Base-by-base conservation (phyloP, 805 yeast species). In the Debaryomyces maramus region DNA sequence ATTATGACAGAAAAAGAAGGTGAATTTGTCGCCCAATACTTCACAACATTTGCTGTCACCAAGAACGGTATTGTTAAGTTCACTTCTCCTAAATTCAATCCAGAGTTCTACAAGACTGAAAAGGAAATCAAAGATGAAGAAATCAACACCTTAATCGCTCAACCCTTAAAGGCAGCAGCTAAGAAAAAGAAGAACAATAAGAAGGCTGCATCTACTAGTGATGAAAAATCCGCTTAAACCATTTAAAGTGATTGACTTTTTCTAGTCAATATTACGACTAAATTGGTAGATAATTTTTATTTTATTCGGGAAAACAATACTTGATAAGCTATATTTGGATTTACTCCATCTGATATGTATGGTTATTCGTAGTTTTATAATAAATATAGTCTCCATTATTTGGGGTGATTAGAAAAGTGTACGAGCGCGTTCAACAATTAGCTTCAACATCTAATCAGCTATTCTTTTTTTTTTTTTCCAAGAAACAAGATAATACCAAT, bases 41-140 rank as follows among this genome's bases (percentile, higher is more conserved):
- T 80, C 69, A 78, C 88, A 50, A 85, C 91, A 34, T 77, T 85
- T 54, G 89, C 85, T 24, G 61, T 85, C 53, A 84, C 89, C 59
- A 80, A 80, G 65, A 78, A 78, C 52, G 91, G 91, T 36, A 67
- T 80, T 52, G 78, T 82, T 51, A 81, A 77, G 66, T 72, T 80
- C 53, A 77, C 89, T 35, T 58, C 73, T 14, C 78, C 87, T 14
- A 60, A 71, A 40, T 77, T 83, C 46, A 70, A 77, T 44, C 59
- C 63, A 6, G 63, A 55, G 30, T 60, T 69, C 41, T 70, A 81
- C 63, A 70, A 76, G 56, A 65, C 83, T 38, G 83, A 80, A 20
- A 78, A 81, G 69, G 64, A 63, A 52, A 61, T 81, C 38, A 60
- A 71, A 34, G 80, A 77, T 52, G 81, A 76, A 56, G 75, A 67